Evolutionary conservation across 2,329 filamentous ascomycete genomes (phyloP), one percentile per base, ranked within the genome.

Genomic region (Cladosporium sp.): DNA sequence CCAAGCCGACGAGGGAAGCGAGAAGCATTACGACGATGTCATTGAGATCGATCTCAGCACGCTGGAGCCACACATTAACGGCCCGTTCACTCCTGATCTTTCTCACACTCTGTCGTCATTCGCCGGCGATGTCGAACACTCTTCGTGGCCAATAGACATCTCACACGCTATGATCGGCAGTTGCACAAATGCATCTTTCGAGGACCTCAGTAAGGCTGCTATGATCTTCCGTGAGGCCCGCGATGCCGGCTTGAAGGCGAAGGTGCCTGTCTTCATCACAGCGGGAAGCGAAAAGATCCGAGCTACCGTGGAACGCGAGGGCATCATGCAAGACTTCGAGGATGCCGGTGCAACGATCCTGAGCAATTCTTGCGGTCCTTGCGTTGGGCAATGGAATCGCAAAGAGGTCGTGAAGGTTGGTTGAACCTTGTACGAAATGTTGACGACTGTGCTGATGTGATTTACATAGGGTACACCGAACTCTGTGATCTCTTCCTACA

Each of bases 401-500:
- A 85, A 83, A 70, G 93, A 97, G 73, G 92, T 97, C 66, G 90
- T 92, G 86, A 97, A 63, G 32, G 60, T 57, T 34, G 30, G 61
- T 51, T 49, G 11, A 54, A 54, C 53, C 18, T 56, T 16, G 48
- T 43, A 56, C 36, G 46, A 28, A 65, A 53, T 39, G 68, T 14
- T 32, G 34, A 46, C 58, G 21, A 49, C 18, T 36, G 43, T 49
- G 46, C 67, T 73, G 76, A 80, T 11, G 70, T 94, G 97, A 73
- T 92, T 97, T 65, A 91, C 93, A 86, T 97, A 97, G 88, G 94
- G 94, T 71, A 89, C 91, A 74, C 84, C 93, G 74, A 99, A 99
- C 89, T 95, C 93, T 6, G 98, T 99, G 79, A 85, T 99, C 78
- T 97, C 93, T 54, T 98, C 94, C 26, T 98, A 97, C 89, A 99